Conservation (phyloP, 2,329 filamentous ascomycete species). For the Penicillium sp. region DNA sequence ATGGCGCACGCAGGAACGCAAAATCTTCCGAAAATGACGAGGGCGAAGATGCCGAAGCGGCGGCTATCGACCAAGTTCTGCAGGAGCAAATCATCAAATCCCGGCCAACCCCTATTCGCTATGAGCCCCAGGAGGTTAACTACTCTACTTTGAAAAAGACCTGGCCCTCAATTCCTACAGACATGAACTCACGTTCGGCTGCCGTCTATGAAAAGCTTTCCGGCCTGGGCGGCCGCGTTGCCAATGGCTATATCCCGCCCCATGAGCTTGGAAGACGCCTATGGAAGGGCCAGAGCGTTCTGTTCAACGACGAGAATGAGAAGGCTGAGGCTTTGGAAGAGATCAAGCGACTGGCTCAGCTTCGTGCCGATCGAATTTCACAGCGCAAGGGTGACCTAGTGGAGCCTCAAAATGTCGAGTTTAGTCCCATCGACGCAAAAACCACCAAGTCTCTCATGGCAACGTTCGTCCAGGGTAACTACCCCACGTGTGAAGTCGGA, state of each 20-base stretch:
- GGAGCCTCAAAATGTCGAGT: constrained; percentile 32
- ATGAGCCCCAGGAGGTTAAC: constrained; percentile 35
- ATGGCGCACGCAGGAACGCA: constrained; percentile 7
- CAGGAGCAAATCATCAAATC: constrained; percentile 31
- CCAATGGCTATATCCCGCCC: constrained; percentile 36
- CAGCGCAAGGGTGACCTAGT: constrained; percentile 39
- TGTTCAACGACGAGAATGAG: constrained; percentile 39
- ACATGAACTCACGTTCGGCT: constrained; percentile 26
- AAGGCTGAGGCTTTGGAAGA: constrained; percentile 36
- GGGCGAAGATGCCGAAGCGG: constrained; percentile 21
- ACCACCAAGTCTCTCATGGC: constrained; percentile 31
- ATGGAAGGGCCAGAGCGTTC: constrained; percentile 37
- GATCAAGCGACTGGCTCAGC: constrained; percentile 34
- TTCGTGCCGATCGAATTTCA: constrained; percentile 34
- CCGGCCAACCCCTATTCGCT: constrained; percentile 34
- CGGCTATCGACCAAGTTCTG: constrained; percentile 31
- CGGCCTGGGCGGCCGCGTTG: constrained; percentile 34
- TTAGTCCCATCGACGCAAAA: constrained; percentile 26
- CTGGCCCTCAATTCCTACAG: constrained; percentile 41
- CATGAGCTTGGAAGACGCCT: constrained; percentile 39
- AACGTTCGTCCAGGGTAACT: constrained; percentile 35
- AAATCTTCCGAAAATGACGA: constrained; percentile 24
- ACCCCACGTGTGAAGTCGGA: constrained; percentile 22
- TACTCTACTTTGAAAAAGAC: constrained; percentile 35
- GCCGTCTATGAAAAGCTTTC: constrained; percentile 37